These are phyloP conservation scores for Trichopus zeylanicus DNA, from an alignment of 116 monocot species.

Conservation along the genomic window DNA sequence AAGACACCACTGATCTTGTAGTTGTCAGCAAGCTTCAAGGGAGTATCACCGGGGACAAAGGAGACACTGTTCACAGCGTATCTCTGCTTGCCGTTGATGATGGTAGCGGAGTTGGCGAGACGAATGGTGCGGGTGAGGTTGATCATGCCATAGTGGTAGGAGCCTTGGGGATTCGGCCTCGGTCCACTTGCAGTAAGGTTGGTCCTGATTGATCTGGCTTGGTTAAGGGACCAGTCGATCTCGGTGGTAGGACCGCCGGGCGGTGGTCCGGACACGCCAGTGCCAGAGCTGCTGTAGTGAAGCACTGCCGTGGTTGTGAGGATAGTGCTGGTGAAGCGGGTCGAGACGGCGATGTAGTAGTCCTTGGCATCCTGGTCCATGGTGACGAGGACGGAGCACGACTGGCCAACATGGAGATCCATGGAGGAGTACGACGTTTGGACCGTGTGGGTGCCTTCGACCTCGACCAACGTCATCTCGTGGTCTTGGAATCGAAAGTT, in stretches of 20 bases:
- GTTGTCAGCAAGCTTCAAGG: conserved; percentile 61
- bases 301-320: conserved; percentile 40
- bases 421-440: conserved; percentile 61
- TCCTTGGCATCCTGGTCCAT: conserved; percentile 32
- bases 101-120: conserved; percentile 45
- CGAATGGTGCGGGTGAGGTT: conserved; percentile 55
- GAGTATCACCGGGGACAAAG: conserved; percentile 43
- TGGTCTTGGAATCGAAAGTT: conserved; percentile 71
- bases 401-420: conserved; percentile 73
- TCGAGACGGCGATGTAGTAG: conserved; percentile 51
- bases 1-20: conserved; percentile 56
- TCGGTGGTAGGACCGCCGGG: conserved; percentile 26
- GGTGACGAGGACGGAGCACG: conserved; percentile 46
- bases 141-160: conserved; percentile 76
- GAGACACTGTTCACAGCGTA: conserved; percentile 69
- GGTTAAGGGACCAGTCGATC: conserved; percentile 52
- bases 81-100: conserved; percentile 53
- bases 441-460: conserved; percentile 83
- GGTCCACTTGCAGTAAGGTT: conserved; percentile 80
- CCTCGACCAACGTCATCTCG: conserved; percentile 62
- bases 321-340: conserved; percentile 35
- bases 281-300: conserved; percentile 40
- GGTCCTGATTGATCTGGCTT: conserved; percentile 55
- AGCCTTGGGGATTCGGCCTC: conserved; percentile 82
- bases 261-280: conserved; percentile 16